Base-by-base conservation (phyloP, 148 eudicot genomes). In the Dysphania ambrosioides region DNA sequence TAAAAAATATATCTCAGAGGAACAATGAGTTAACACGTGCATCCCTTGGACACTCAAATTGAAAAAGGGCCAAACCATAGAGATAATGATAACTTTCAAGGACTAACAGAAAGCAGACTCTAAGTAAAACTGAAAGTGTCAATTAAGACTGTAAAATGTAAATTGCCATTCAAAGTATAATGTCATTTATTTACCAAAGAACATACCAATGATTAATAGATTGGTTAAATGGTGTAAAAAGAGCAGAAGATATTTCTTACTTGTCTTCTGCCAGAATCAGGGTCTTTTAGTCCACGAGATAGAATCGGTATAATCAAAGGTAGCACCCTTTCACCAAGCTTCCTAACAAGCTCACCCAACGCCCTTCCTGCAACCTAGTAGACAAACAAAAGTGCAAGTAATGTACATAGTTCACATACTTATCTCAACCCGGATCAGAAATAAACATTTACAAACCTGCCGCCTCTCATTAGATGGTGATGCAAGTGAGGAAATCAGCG, bases 291-390 rank as follows among this genome's bases (percentile, higher is more conserved):
- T 59, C 98, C 98, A 81, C 73, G 69, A 16, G 98, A 90, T 76
- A 95, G 75, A 71, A 95, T 95, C 18, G 98, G 98, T 53, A 95
- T 90, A 70, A 95, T 89, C 83, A 90, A 62, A 64, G 98, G 92
- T 81, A 95, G 96, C 71, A 95, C 98, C 86, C 98, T 95, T 62
- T 95, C 98, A 75, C 98, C 98, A 71, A 95, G 96, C 88, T 95
- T 95, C 82, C 93, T 81, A 68, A 95, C 98, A 78, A 95, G 98
- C 82, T 95, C 98, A 68, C 98, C 98, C 80, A 95, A 73, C 73
- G 98, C 72, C 75, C 98, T 83, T 62, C 87, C 98, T 62, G 98
- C 98, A 80, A 89, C 98, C 98, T 95, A 74, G 71, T 63, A 77
- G 63, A 63, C 59, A 64, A 70, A 41, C 68, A 53, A 40, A 69